phyloP scores from a whole-genome alignment of 495 filamentous ascomycete species.

The Antarctomyces pellizariae region DNA sequence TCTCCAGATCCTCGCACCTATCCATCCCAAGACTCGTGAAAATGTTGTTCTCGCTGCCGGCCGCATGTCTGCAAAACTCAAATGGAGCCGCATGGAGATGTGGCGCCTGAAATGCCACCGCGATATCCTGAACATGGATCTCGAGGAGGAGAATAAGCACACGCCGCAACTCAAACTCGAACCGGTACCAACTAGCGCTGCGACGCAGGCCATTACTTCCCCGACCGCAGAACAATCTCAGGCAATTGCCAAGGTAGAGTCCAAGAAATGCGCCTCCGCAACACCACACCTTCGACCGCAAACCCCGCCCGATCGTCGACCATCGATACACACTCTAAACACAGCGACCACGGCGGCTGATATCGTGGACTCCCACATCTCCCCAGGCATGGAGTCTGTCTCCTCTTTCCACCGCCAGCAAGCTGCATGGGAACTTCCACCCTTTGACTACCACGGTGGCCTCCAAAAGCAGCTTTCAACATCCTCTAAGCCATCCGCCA shows the following conservation, averaged over 20 bases:
- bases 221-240: constrained; percentile 6
- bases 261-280: constrained; percentile 11
- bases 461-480: constrained; percentile 3
- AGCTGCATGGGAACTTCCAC: constrained; percentile 28
- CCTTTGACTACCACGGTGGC: constrained; percentile 16
- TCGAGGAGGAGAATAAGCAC: constrained; percentile 48
- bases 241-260: constrained; percentile 7
- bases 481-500: constrained; percentile 7
- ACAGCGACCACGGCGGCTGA: constrained; percentile 10
- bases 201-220: constrained; percentile 1
- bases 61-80: constrained; percentile 66
- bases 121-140: constrained; percentile 63
- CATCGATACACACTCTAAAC: constrained; percentile 7
- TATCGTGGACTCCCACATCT: constrained; percentile 11
- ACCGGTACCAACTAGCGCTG: neutral
- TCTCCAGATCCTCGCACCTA: constrained; percentile 67
- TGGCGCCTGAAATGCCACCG: constrained; percentile 82
- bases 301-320: constrained; percentile 11
- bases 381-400: constrained; percentile 10
- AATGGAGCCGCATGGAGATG: constrained; percentile 82
- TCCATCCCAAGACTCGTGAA: constrained; percentile 69
- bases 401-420: constrained; percentile 23
- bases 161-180: constrained; percentile 4
- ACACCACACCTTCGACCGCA: constrained; percentile 13
- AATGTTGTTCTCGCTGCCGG: constrained; percentile 66